A percentile compares a stretch with the other conserved stretches of the same genome.
Conservation (phyloP, 371 early-diverging fungal genomes). For the Mortierella sp. region DNA sequence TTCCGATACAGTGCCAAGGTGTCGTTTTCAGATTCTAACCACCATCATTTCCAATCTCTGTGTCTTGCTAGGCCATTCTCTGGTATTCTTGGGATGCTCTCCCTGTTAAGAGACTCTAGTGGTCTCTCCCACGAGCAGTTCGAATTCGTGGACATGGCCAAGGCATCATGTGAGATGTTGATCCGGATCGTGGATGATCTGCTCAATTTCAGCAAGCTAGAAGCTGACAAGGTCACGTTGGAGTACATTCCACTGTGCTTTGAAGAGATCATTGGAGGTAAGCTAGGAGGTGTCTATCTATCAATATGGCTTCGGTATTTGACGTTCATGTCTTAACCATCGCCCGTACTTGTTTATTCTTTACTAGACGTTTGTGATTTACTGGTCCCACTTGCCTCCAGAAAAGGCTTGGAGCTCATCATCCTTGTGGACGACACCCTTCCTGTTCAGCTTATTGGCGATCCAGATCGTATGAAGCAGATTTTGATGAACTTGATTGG, state of each 20-base stretch:
- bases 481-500: constrained; percentile 69
- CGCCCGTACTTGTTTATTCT: neutral
- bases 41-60: constrained; percentile 59
- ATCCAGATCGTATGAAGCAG: constrained; percentile 61
- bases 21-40: too few species aligned
- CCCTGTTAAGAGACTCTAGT: constrained; percentile 62
- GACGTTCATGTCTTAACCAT: neutral
- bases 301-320: too few species aligned
- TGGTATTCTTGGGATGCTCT: constrained; percentile 70
- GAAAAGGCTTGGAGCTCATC: constrained; percentile 61
- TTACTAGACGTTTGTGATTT: constrained; percentile 62
- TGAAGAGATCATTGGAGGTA: constrained; percentile 62
- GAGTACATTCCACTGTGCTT: constrained; percentile 61
- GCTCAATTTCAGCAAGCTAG: constrained; percentile 74
- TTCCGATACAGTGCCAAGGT: neutral
- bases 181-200: constrained; percentile 71
- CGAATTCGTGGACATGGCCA: constrained; percentile 68
- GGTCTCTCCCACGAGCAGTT: constrained; percentile 64
- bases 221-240: constrained; percentile 68
- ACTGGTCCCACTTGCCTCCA: constrained; percentile 62
- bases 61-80: constrained; percentile 64
- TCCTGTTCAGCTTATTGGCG: constrained; percentile 56
- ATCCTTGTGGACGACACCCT: constrained; percentile 57
- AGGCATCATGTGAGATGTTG: constrained; percentile 67
- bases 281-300: too few species aligned